Base-by-base conservation (phyloP, 257 asterid species). In the Solanum piurae region DNA sequence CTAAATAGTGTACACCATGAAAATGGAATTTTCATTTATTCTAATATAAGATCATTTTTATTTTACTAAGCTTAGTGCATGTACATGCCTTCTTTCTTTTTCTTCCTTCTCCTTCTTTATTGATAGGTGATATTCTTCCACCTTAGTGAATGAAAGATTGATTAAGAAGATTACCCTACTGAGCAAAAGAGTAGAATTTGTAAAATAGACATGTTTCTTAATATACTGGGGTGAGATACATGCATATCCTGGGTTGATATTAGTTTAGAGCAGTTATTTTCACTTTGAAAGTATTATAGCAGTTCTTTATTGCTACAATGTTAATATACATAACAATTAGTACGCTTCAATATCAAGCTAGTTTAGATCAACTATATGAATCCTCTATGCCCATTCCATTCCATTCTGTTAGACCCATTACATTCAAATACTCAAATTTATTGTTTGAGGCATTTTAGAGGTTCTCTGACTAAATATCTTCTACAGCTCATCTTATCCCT, bases 101-200 rank as follows among this genome's bases (percentile, higher is more conserved):
- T 46, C 84, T 86, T 86, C 82, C 62, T 90, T 89, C 25, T 83
- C 72, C 77, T 86, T 76, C 88, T 68, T 80, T 46, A 46, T 80
- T 44, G 85, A 44, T 80, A 25, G 4, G 42, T 46, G 25, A 9
- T 16, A 44, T 8, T 16, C 42, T 1, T 80, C 66, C 85, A 27
- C 42, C 27, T 27, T 27, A 46, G 68, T 80, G 16, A 44, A n/a
- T 74, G 20, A 82, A 83, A 87, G 75, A 6, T 49, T 90, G 62
- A 40, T 64, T 16, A 80, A 46, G 18, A 46, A 80, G 10, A 80
- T 46, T 27, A 27, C 68, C 68, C 27, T 46, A 21, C 23, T 46
- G 42, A 16, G 85, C 42, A 38, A 71, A 75, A 83, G 86, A 87
- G 77, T 38, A 84, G 72, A 29, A 42, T 71, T 69, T 46, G 85